Evolutionary conservation across 116 monocot species (phyloP), one percentile per base, ranked within the genome.

Genomic region (Trichopus zeylanicus): DNA sequence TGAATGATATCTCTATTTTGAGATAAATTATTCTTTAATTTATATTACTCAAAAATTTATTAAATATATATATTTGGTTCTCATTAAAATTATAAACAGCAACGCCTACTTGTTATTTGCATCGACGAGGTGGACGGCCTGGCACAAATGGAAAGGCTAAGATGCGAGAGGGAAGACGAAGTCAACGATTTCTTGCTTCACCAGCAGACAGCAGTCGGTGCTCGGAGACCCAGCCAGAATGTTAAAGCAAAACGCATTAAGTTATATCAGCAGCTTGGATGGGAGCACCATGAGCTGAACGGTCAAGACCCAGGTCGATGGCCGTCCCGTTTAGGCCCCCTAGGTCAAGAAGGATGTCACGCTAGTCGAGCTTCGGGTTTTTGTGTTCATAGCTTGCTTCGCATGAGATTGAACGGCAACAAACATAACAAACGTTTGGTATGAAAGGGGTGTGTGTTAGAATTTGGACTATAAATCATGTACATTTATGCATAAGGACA

Each of bases 91-190:
- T n/a, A n/a, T n/a, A n/a, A n/a, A n/a, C n/a, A n/a, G n/a, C n/a
- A n/a, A n/a, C n/a, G n/a, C n/a, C n/a, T n/a, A n/a, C n/a, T n/a
- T n/a, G 55, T 81, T 67, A 2, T 69, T 57, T 7, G 15, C 19
- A 48, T 64, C 65, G n/a, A 69, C 70, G 0, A 61, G 49, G 58
- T 86, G 86, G 8, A 74, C 86, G 12, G 79, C 65, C 3, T 55
- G 75, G 9, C 79, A 79, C 16, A 73, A 62, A 15, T 72, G 71
- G 57, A 71, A 48, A 3, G 66, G 31, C 5, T 12, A 3, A 35
- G 32, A 29, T 3, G 35, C 1, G 1, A 64, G 19, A 6, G 78
- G 68, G 10, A 20, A 55, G 11, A n/a, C 34, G 62, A 73, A 79
- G 42, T 73, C 73, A 26, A 70, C 5, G 51, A 57, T 51, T 3